Evolutionary conservation across 768 basidiomycete species (phyloP).

Genomic region (Lepiota subincarnata): DNA sequence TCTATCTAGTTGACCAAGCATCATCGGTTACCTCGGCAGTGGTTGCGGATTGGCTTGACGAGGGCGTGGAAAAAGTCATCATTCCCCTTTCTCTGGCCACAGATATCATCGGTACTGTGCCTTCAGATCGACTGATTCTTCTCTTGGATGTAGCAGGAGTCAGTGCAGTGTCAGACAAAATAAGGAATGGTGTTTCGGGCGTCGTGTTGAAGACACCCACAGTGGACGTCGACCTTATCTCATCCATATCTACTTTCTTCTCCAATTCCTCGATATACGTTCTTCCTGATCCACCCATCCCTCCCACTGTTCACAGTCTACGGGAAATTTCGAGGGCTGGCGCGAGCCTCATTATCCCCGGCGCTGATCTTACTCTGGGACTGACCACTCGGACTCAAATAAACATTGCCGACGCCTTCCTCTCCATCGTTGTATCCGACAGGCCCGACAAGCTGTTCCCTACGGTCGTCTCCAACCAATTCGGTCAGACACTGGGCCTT

Average conservation of each 20-base stretch:
- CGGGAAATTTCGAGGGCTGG: constrained; percentile 54
- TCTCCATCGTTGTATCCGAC: constrained; percentile 79
- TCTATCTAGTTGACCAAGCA: constrained; percentile 53
- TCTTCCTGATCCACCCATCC: constrained; percentile 40
- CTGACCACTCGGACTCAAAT: constrained; percentile 53
- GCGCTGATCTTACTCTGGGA: constrained; percentile 60
- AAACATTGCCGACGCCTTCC: constrained; percentile 81
- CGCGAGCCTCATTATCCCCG: constrained; percentile 68
- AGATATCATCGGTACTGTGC: constrained; percentile 63
- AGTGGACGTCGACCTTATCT: constrained; percentile 71
- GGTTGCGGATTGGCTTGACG: constrained; percentile 65
- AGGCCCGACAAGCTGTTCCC: constrained; percentile 90
- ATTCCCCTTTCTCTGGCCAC: constrained; percentile 63
- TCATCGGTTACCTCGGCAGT: constrained; percentile 47
- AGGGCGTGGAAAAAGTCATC: constrained; percentile 77
- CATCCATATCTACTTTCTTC: constrained; percentile 76
- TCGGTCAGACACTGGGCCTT: constrained; percentile 78
- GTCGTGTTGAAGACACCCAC: constrained; percentile 74
- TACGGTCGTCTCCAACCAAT: constrained; percentile 82
- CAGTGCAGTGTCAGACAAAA: constrained; percentile 70
- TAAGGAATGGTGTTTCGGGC: constrained; percentile 71
- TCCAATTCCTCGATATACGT: constrained; percentile 59
- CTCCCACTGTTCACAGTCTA: constrained; percentile 58
- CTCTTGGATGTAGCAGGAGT: constrained; percentile 71
- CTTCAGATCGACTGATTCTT: constrained; percentile 69